Evolutionary conservation across 208 protist genomes (phyloP).

Genomic region (Crithidia bombi): DNA sequence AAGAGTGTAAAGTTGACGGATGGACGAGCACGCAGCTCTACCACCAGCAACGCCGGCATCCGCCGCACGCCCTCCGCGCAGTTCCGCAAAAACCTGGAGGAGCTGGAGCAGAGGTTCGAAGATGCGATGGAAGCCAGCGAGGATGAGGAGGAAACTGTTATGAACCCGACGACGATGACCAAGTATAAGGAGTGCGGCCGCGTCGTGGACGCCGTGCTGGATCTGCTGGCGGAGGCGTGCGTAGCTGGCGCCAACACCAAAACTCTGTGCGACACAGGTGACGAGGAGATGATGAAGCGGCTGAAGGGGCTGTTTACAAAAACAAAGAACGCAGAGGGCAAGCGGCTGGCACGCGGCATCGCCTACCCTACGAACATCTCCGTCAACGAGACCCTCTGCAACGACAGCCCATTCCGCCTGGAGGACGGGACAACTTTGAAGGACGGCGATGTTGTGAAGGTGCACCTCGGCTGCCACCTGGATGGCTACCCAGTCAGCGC

Average conservation of each 20-base stretch:
- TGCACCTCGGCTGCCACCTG: conserved; percentile 97
- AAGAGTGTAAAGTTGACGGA: conserved; percentile 4
- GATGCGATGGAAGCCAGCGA: conserved; percentile 74
- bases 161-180: conserved; percentile 91
- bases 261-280: conserved; percentile 71
- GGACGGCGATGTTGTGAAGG: conserved; percentile 97
- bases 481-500: conserved; percentile 97
- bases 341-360: conserved; percentile 87
- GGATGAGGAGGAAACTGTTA: conserved; percentile 76
- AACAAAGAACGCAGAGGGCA: conserved; percentile 65
- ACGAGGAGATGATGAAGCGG: conserved; percentile 51
- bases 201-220: conserved; percentile 93
- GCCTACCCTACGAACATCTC: conserved; percentile 98
- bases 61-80: conserved; percentile 35
- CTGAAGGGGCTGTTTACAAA: conserved; percentile 72
- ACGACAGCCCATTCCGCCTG: conserved; percentile 93
- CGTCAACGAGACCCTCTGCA: conserved; percentile 97
- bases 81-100: conserved; percentile 58
- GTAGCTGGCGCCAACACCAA: conserved; percentile 81
- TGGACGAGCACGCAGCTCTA: conserved; percentile 13
- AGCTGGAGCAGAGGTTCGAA: conserved; percentile 59
- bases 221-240: conserved; percentile 63
- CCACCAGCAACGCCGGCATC: conserved; percentile 1
- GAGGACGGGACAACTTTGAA: conserved; percentile 73
- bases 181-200: conserved; percentile 95